Evolutionary conservation across 2,329 filamentous ascomycete genomes (phyloP).

Genomic region (Diaporthe sp.): DNA sequence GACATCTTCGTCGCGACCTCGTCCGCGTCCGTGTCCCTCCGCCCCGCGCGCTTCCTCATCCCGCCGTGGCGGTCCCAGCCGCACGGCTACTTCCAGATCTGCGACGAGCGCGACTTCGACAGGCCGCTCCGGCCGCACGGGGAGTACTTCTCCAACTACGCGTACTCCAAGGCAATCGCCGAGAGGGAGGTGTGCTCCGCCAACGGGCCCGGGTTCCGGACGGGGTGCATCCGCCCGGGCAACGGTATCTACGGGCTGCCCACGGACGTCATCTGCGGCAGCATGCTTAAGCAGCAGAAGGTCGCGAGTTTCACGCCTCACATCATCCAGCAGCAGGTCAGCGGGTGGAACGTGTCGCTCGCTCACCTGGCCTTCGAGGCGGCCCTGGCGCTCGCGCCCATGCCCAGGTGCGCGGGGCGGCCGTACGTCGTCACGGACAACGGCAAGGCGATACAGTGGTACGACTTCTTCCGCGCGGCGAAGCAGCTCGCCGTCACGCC

Average conservation of each 20-base stretch:
- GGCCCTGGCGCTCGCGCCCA: constrained; percentile 52
- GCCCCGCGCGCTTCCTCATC: constrained; percentile 56
- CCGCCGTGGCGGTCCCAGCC: constrained; percentile 57
- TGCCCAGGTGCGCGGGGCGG: constrained; percentile 55
- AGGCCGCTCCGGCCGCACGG: constrained; percentile 53
- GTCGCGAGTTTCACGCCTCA: constrained; percentile 58
- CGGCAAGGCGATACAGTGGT: constrained; percentile 57
- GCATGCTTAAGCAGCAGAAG: constrained; percentile 52
- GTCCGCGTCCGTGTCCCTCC: constrained; percentile 60
- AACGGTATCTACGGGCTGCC: constrained; percentile 66
- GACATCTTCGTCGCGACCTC: constrained; percentile 66
- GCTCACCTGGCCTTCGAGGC: constrained; percentile 67
- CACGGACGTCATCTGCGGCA: constrained; percentile 56
- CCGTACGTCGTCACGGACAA: constrained; percentile 65
- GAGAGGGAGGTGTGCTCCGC: constrained; percentile 63
- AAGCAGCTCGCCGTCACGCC: constrained; percentile 47
- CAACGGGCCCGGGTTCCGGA: constrained; percentile 59
- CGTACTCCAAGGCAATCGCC: constrained; percentile 63
- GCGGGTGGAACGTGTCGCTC: constrained; percentile 64
- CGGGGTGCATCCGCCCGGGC: constrained; percentile 65
- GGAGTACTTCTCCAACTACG: constrained; percentile 64
- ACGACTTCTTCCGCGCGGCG: constrained; percentile 55
- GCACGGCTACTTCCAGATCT: constrained; percentile 56
- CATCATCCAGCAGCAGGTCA: constrained; percentile 63
- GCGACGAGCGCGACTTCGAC: constrained; percentile 59